Evolutionary conservation across 2,329 filamentous ascomycete species (phyloP).

Genomic region (Alternaria consortialis): DNA sequence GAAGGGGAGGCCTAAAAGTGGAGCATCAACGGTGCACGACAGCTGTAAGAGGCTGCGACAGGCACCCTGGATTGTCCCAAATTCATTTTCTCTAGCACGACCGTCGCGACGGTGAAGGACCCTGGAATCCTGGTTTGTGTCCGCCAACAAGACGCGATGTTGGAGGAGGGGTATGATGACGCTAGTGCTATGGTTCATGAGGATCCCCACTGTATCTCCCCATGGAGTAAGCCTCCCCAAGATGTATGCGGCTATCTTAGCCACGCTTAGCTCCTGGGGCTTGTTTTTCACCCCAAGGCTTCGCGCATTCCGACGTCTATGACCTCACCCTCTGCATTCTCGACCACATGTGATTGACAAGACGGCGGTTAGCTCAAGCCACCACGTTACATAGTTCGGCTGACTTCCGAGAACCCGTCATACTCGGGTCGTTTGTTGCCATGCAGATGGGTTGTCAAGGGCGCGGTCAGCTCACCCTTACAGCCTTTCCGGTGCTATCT

Average conservation of each 20-base stretch:
- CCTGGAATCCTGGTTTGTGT: slow-evolving; percentile 7
- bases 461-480: slow-evolving; percentile 5
- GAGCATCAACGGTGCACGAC: slow-evolving; percentile 15
- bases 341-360: background rate
- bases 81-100: background rate
- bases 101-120: slow-evolving; percentile 4
- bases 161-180: slow-evolving; percentile 11
- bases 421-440: background rate
- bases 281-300: slow-evolving; percentile 11
- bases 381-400: slow-evolving; percentile 13
- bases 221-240: slow-evolving; percentile 19
- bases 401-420: slow-evolving; percentile 3
- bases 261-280: slow-evolving; percentile 8
- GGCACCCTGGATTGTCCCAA: background rate
- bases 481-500: background rate
- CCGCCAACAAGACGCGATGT: slow-evolving; percentile 9
- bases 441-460: background rate
- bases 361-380: slow-evolving; percentile 6
- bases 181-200: slow-evolving; percentile 13
- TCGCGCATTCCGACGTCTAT: slow-evolving; percentile 16
- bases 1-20: slow-evolving; percentile 19
- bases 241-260: slow-evolving; percentile 12
- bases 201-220: slow-evolving; percentile 12
- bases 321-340: slow-evolving; percentile 10
- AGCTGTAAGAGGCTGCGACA: slow-evolving; percentile 9